Base-by-base conservation (phyloP, 768 basidiomycete genomes). In the Filobasidium floriforme region DNA sequence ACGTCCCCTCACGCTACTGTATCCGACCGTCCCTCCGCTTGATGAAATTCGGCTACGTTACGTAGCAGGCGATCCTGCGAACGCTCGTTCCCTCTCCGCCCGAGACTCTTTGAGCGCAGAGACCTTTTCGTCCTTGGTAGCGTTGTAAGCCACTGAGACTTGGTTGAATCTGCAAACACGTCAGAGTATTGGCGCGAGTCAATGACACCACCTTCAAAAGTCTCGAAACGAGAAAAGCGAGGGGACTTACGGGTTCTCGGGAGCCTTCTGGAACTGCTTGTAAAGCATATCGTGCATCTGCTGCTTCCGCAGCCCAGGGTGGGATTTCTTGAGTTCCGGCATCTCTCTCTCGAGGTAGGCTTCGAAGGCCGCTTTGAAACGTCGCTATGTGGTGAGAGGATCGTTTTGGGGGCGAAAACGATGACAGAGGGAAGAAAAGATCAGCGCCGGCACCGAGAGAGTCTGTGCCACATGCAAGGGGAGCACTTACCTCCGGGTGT, bases 231-330 rank as follows among this genome's bases (percentile, higher is more conserved):
- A 24, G n/a, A n/a, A n/a, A n/a, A n/a, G n/a, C n/a, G n/a, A n/a
- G n/a, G n/a, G 15, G 41, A 78, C 88, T 75, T 80, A 93, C 92
- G 92, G 89, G 79, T 96, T 96, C 68, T 96, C 92, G 0, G 92
- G 90, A 1, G 89, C 87, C 79, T 96, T 97, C 79, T 96, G 90
- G 86, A 97, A 97, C 77, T 90, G 86, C 80, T 94, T 96, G 84
- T 85, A 88, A 59, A 96, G 80, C 59, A 92, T 80, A 67, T 97
- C 92, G 85, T 91, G 88, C 78, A 94, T 93, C 78, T 97, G 93
- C 73, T 93, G 88, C 72, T 93, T 78, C 66, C 93, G 86, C 68
- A 96, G 81, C 7, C 93, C 93, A 59, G 92, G 92, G 75, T 89
- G 89, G 87, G 96, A 91, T 68, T 82, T 77, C 73, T 84, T 86